Evolutionary conservation across 108 stramenopile species (phyloP).

Genomic region (Pseudonitzschia delicatissima): DNA sequence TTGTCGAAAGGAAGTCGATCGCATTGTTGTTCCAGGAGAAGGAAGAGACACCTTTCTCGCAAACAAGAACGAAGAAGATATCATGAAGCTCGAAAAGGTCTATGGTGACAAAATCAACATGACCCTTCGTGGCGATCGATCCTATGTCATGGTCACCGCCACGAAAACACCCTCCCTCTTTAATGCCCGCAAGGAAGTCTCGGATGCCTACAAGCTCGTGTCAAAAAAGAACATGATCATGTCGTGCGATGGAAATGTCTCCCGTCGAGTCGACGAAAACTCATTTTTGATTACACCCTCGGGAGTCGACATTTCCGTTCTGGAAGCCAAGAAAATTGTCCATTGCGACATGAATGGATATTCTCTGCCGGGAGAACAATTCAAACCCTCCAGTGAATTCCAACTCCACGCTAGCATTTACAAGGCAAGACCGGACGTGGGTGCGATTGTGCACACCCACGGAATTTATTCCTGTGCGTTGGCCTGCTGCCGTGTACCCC

Average conservation of each 20-base stretch:
- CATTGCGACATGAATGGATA: too few relatives aligned
- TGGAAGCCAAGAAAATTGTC: too few relatives aligned
- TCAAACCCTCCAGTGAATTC: slow-evolving; percentile 15
- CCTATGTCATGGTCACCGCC: slow-evolving; percentile 22
- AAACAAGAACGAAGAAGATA: not conserved
- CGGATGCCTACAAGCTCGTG: slow-evolving; percentile 10
- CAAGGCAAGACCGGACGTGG: slow-evolving; percentile 17
- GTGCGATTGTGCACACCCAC: slow-evolving; percentile 23
- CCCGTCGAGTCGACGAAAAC: not conserved
- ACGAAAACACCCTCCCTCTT: not conserved
- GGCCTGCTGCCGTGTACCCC: slow-evolving; percentile 23
- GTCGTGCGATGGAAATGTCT: slow-evolving; percentile 24
- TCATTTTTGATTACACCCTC: slow-evolving; percentile 23
- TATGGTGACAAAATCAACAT: slow-evolving; percentile 24
- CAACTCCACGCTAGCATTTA: slow-evolving; percentile 17
- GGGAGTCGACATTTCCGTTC: too few relatives aligned
- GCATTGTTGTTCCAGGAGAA: slow-evolving; percentile 8
- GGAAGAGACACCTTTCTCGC: slow-evolving; percentile 4
- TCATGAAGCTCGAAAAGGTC: slow-evolving; percentile 12
- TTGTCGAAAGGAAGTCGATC: slow-evolving; percentile 17
- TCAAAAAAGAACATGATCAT: slow-evolving; percentile 19
- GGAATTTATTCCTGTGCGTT: slow-evolving; percentile 21
- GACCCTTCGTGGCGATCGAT: slow-evolving; percentile 28
- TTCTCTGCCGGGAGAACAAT: too few relatives aligned
- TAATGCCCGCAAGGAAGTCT: slow-evolving; percentile 6